Evolutionary conservation across 371 early-diverging fungal genomes (phyloP), one percentile per base, ranked within the genome.

Genomic region (Entomophthora muscae): DNA sequence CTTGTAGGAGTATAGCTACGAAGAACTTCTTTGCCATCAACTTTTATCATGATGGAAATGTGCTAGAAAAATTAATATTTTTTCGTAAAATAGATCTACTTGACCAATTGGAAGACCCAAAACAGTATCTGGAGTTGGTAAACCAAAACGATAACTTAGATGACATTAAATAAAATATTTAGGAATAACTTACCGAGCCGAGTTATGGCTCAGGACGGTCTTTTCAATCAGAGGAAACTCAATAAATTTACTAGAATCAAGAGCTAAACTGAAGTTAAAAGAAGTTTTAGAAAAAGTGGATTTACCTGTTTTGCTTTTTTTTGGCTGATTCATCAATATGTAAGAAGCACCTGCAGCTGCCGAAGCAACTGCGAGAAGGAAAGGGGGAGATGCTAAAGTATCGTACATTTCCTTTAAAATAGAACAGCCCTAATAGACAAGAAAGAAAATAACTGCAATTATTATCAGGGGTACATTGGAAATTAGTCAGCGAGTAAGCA

Each of bases 1-100:
- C 83, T 85, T 32, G 90, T 89, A 31, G 96, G 96, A 26, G 96
- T 96, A 72, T 96, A 96, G 73, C 90, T 91, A 61, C 96, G 84
- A 31, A 80, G 77, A 54, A 91, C 78, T 54, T 85, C 82, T 70
- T 93, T 91, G 66, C 91, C 95, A 66, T 85, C 80, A 66, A 91
- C 83, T 63, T 80, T 79, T 27, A 90, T 87, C 80, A 84, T 85
- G 58, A 95, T 76, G 53, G 91, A 88, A 66, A 95, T 84, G 71
- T 95, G 95, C 76, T 81, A 68, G n/a, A 65, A 12, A 42, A 61
- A 56, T 63, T 42, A 60, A 61, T 1, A 12, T 17, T 30, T 62
- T 22, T 22, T 54, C 1, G 58, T 29, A 5, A 1, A 21, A 27
- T 30, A 22, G 13, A 26, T 59, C 32, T 63, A 75, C 72, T 72